These are phyloP conservation scores for Wallacemonas sp. DNA, from an alignment of 208 protist species.

Conservation along the genomic window DNA sequence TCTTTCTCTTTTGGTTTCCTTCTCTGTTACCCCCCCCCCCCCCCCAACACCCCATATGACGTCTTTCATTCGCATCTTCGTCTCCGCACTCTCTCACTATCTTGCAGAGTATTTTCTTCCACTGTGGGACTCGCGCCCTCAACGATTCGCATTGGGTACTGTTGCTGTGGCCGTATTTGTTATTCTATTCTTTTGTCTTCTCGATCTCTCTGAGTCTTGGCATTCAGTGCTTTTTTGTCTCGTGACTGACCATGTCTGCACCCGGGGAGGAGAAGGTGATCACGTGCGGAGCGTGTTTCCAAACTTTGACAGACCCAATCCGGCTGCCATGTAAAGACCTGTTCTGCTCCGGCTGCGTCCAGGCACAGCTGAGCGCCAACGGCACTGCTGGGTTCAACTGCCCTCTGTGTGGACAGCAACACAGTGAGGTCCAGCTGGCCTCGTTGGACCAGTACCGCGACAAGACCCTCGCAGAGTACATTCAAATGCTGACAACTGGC, in stretches of 20 bases:
- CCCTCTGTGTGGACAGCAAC: slow-evolving; percentile 47
- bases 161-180: too few relatives aligned
- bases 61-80: too few relatives aligned
- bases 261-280: slow-evolving; percentile 26
- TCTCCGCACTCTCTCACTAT: too few relatives aligned
- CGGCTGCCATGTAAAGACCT: slow-evolving; percentile 60
- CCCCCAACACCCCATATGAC: too few relatives aligned
- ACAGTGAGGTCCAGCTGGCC: slow-evolving; percentile 24
- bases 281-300: slow-evolving; percentile 81
- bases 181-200: not conserved
- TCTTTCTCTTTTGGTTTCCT: too few relatives aligned
- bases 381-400: slow-evolving; percentile 47
- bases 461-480: slow-evolving; percentile 39
- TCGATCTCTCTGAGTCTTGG: too few relatives aligned
- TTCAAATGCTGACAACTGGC: slow-evolving; percentile 39
- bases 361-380: slow-evolving; percentile 30
- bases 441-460: slow-evolving; percentile 47
- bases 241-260: not conserved
- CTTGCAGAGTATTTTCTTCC: too few relatives aligned
- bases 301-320: slow-evolving; percentile 49
- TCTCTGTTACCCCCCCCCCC: too few relatives aligned
- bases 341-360: slow-evolving; percentile 64
- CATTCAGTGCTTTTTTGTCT: slow-evolving; percentile 5
- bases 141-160: too few relatives aligned
- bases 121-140: too few relatives aligned